Evolutionary conservation across 129 eudicot genomes (phyloP), one percentile per base, ranked within the genome.

Genomic region (Smallanthus sonchifolius): DNA sequence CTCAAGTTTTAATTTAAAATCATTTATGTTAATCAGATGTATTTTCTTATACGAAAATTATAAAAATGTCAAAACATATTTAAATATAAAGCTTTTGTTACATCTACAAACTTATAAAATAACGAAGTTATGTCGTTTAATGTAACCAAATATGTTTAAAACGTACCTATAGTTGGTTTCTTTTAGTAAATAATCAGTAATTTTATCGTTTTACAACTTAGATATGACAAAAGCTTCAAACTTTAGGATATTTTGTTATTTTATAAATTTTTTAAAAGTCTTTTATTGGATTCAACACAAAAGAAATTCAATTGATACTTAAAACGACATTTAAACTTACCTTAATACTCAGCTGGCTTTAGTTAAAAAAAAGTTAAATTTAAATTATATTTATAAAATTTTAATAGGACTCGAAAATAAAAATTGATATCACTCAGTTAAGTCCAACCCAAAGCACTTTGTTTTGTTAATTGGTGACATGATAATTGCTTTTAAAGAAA

Each of bases 401-500:
- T 8, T 20, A 45, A 59, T 28, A 30, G 1, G 7, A 32, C 1
- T 59, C 13, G 32, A 30, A 28, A 28, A 30, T 30, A 30, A 9
- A 57, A 59, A 30, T 10, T 9, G 63, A 24, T 20, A 9, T 10
- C 28, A 16, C 13, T 56, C 20, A 19, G 14, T 19, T 28, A 59
- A 59, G 65, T 59, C 65, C 65, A 59, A 59, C 16, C 39, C 65
- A 59, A 28, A 28, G 36, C 39, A 10, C 16, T 59, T 59, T 59
- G 38, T 59, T 59, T 28, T 30, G 40, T 59, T 10, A 28, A 59
- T 10, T 59, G 65, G 65, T 30, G 65, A 59, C 65, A 59, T 59
- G 65, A 59, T 59, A 59, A 59, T 59, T 59, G 65, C 65, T 59
- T 59, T 28, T 28, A 59, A 1, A 59, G 39, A 59, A 59, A 59